phyloP scores from a whole-genome alignment of 2,329 filamentous ascomycete genomes.

The Akanthomyces lecanii region DNA sequence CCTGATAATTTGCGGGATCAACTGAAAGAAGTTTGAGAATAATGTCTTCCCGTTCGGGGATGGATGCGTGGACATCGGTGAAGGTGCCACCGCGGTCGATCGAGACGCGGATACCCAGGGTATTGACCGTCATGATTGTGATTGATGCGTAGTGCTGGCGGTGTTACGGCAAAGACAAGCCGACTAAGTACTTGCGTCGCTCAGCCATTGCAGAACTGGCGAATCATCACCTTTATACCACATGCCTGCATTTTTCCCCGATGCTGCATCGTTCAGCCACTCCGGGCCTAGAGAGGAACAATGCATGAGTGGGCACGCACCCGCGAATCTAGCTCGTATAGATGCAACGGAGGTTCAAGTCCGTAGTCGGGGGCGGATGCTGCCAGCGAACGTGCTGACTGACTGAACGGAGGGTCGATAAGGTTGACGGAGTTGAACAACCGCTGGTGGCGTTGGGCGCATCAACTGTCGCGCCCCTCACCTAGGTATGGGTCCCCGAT shows the following conservation, averaged over 20 bases:
- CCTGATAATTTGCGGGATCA: conserved; percentile 66
- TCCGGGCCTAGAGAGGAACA: not conserved
- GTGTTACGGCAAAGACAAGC: not conserved
- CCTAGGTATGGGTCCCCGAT: conserved; percentile 4
- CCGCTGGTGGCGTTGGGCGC: not conserved
- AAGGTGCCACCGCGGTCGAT: conserved; percentile 50
- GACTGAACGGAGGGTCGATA: too few species aligned
- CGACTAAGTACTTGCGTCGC: too few species aligned
- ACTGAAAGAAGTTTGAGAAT: conserved; percentile 70
- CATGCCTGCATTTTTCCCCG: not conserved
- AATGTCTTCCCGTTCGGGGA: conserved; percentile 61
- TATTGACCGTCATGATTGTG: conserved; percentile 22
- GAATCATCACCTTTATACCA: not conserved
- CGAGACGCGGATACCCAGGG: conserved; percentile 28
- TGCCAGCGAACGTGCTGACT: not conserved
- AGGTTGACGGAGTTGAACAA: not conserved
- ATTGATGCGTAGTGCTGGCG: not conserved
- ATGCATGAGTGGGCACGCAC: not conserved
- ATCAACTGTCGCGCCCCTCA: not conserved
- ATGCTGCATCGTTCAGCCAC: not conserved
- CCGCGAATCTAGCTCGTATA: not conserved
- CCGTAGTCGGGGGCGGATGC: not conserved
- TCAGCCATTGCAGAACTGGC: not conserved
- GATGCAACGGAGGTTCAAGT: conserved; percentile 4
- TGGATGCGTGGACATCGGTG: conserved; percentile 65